Base-by-base conservation (phyloP, 2,329 filamentous ascomycete genomes). In the Exophiala calicioides region DNA sequence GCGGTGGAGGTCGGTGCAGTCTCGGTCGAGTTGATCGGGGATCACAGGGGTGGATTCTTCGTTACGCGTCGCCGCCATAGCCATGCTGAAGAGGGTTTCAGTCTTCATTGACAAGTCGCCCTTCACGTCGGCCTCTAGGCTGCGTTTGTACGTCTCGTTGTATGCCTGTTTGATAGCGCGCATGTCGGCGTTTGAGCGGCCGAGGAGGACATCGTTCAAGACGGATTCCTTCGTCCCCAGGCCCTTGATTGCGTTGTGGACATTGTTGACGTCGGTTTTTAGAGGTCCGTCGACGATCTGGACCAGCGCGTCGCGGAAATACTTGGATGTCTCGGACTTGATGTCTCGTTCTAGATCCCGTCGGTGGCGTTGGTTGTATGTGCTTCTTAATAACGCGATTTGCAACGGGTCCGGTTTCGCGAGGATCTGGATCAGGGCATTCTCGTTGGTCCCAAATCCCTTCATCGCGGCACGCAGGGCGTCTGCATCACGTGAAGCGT, bases 401-500 rank as follows among this genome's bases (percentile, higher is more conserved):
- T 95, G 87, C 3, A 90, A 72, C 1, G 90, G 86, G 55, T 94
- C 88, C 53, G 90, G 84, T 57, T 76, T 79, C 2, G 85, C 72
- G 6, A 97, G 72, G 3, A 84, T 72, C 2, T 74, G 72, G 54
- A 95, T 90, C 12, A 97, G 72, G 0, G 78, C 68, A 60, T 82
- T 85, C 66, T 96, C 90, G 60, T 97, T 82, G 0, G 90, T 96
- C 24, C 90, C 91, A 53, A 95, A 88, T 0, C 90, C 90, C 68
- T 95, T 95, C 89, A 96, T 95, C 2, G 91, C 88, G 58, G 79
- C 79, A 42, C 88, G 81, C 16, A 95, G 73, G 3, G 75, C 79
- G 47, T 89, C 80, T 0, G 88, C 86, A 58, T 93, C 83, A 9
- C 74, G 70, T 3, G 72, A 76, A 36, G 81, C 84, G 55, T 95